Percentiles rank a stretch among this genome's conserved stretches.
These are phyloP conservation scores for Glycine tomentella DNA, from an alignment of 306 rosid genomes.

Conservation along the genomic window DNA sequence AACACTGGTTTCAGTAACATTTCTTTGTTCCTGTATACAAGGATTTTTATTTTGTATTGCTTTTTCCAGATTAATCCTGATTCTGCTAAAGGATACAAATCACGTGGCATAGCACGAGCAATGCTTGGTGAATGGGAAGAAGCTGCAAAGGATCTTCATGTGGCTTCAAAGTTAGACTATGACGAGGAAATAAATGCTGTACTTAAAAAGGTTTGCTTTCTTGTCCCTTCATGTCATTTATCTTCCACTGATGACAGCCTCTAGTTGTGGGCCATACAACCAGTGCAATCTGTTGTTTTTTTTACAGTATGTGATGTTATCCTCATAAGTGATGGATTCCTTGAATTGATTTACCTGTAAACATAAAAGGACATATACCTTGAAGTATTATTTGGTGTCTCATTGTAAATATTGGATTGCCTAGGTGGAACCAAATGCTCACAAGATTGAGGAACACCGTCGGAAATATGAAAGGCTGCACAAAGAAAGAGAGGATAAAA, in stretches of 20 bases:
- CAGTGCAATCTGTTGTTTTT: conserved; percentile 21
- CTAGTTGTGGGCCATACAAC: background rate
- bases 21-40: background rate
- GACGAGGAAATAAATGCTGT: conserved; percentile 89
- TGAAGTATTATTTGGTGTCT: conserved; percentile 33
- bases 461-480: conserved; percentile 89
- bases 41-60: conserved; percentile 14
- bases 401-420: conserved; percentile 28
- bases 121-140: conserved; percentile 93
- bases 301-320: conserved; percentile 14
- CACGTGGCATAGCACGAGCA: conserved; percentile 84
- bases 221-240: conserved; percentile 5
- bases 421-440: conserved; percentile 92
- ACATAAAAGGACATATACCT: no score
- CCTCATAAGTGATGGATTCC: conserved; percentile 3
- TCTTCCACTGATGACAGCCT: background rate
- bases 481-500: conserved; percentile 81
- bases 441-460: conserved; percentile 87
- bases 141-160: conserved; percentile 91
- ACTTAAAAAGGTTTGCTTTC: conserved; percentile 76
- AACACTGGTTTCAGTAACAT: background rate
- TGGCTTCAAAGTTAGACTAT: conserved; percentile 81
- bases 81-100: conserved; percentile 92
- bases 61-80: conserved; percentile 82
- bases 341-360: no score